Conservation (phyloP, 1,139 yeast species). For the Suhomyces terraborum region DNA sequence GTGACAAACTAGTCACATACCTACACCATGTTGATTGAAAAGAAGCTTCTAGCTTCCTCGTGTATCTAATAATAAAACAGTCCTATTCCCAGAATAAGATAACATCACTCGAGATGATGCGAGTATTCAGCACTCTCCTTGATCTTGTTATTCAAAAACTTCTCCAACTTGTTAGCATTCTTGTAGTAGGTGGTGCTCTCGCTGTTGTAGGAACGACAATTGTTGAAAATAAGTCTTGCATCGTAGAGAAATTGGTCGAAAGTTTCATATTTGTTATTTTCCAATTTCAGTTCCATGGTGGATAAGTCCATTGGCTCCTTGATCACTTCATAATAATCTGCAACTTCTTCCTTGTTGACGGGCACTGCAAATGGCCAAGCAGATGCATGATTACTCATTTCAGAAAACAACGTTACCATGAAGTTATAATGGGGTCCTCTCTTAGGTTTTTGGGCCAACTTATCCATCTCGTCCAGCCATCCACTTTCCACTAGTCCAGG, state of each 20-base stretch:
- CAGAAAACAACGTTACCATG: conserved; percentile 85
- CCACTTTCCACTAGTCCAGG: conserved; percentile 94
- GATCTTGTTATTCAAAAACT: conserved; percentile 76
- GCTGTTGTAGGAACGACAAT: conserved; percentile 86
- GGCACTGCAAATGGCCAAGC: conserved; percentile 99
- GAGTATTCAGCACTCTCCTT: conserved; percentile 80
- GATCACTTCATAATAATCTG: conserved; percentile 93
- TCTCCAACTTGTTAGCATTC: conserved; percentile 90
- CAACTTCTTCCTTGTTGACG: conserved; percentile 90
- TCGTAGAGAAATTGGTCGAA: conserved; percentile 93
- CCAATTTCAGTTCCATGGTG: conserved; percentile 92
- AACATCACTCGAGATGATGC: conserved; percentile 36
- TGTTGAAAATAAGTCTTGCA: conserved; percentile 80
- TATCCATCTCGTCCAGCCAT: conserved; percentile 99
- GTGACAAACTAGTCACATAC: too few species aligned
- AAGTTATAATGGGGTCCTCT: conserved; percentile 93
- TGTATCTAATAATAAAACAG: conserved; percentile 5
- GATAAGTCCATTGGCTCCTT: conserved; percentile 99
- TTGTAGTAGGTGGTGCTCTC: conserved; percentile 87
- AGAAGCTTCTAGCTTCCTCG: neutral
- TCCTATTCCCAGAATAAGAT: conserved; percentile 7
- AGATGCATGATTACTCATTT: conserved; percentile 89
- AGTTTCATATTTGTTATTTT: conserved; percentile 85
- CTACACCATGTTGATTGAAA: neutral
- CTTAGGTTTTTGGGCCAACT: conserved; percentile 90